Conservation (phyloP, 257 asterid species). For the Capsicum rhomboideum region DNA sequence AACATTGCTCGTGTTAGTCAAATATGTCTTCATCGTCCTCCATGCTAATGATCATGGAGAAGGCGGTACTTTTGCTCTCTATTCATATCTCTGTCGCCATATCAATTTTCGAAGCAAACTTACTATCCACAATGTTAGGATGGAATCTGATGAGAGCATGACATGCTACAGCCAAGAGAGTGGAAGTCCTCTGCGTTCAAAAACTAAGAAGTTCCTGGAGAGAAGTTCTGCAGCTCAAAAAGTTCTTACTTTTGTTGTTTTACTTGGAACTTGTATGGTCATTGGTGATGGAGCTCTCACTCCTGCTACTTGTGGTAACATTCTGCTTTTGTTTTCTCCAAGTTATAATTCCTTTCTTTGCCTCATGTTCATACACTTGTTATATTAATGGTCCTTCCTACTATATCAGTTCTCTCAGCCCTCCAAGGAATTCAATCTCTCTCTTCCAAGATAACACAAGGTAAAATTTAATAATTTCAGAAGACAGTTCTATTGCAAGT, state of each 20-base stretch:
- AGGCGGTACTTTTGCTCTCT: conserved; percentile 80
- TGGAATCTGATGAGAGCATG: conserved; percentile 26
- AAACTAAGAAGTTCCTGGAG: conserved; percentile 46
- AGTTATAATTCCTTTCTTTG: neutral
- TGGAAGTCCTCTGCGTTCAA: conserved; percentile 26
- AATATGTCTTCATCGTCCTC: conserved; percentile 57
- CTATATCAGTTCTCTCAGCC: conserved; percentile 57
- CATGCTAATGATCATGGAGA: conserved; percentile 76
- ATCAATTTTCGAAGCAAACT: conserved; percentile 38
- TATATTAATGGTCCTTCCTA: neutral
- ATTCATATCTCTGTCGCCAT: conserved; percentile 47
- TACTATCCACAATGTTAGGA: conserved; percentile 24
- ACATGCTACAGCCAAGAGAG: neutral
- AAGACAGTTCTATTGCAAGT: neutral
- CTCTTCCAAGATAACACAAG: conserved; percentile 59
- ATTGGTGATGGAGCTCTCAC: conserved; percentile 83
- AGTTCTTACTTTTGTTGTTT: conserved; percentile 36
- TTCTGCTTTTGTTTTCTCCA: neutral
- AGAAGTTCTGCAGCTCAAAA: conserved; percentile 32
- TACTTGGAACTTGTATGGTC: conserved; percentile 78
- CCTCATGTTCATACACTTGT: neutral
- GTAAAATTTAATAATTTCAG: conserved; percentile 11
- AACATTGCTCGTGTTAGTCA: conserved; percentile 42
- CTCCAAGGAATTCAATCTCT: conserved; percentile 69
- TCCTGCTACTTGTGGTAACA: conserved; percentile 66